These are phyloP conservation scores for Fusarium buxicola DNA, from an alignment of 2,329 filamentous ascomycete species.

Conservation along the genomic window DNA sequence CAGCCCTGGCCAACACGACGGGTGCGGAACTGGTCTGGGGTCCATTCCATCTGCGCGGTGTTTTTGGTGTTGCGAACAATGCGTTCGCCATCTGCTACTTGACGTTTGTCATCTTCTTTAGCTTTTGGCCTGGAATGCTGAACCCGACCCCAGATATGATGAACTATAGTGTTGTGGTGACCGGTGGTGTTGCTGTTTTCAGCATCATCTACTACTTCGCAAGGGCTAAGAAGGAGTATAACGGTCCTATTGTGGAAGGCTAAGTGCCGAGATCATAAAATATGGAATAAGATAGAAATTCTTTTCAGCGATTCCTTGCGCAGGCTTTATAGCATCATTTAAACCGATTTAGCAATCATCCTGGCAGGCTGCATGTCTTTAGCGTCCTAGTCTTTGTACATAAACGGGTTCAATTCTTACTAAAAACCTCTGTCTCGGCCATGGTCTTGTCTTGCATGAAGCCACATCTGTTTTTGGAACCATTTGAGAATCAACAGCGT, in stretches of 20 bases:
- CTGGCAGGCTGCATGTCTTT: no score
- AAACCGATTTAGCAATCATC: no score
- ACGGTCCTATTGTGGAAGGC: constrained; percentile 55
- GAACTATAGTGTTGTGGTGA: constrained; percentile 62
- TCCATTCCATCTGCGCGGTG: constrained; percentile 64
- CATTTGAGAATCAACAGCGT: no score
- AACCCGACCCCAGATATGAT: constrained; percentile 51
- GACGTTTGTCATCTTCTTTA: constrained; percentile 67
- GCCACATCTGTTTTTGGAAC: no score
- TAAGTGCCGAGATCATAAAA: background rate
- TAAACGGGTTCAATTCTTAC: no score
- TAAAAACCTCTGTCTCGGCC: no score
- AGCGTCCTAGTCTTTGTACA: no score
- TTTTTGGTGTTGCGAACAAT: constrained; percentile 65
- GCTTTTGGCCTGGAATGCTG: constrained; percentile 60
- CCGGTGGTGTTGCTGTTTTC: constrained; percentile 55
- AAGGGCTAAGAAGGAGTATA: constrained; percentile 57
- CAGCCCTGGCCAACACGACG: constrained; percentile 46
- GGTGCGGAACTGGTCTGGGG: constrained; percentile 60
- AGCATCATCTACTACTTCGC: constrained; percentile 60
- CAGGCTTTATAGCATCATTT: background rate
- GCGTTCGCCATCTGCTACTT: constrained; percentile 64
- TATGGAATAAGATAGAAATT: background rate
- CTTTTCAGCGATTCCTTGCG: background rate
- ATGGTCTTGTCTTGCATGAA: no score